phyloP scores from a whole-genome alignment of 176 grass and related monocot species.

The Avena insularis region DNA sequence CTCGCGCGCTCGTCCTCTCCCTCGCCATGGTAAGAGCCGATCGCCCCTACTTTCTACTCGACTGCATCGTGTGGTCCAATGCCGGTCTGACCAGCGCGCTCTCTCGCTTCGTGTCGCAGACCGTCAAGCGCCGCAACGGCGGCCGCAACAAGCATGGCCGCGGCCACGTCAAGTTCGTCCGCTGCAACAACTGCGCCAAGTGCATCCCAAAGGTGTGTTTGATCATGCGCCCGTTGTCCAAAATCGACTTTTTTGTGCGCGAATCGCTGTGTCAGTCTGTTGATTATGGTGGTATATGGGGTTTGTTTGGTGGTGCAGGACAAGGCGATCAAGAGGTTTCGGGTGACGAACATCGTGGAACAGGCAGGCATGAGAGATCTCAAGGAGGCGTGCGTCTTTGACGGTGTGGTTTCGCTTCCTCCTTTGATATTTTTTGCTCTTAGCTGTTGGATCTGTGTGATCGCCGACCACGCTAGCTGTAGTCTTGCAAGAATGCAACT shows the following conservation, averaged over 20 bases:
- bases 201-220: constrained; percentile 64
- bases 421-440: neutral
- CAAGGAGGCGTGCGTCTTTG: constrained; percentile 68
- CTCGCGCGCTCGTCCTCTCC: neutral
- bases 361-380: constrained; percentile 70
- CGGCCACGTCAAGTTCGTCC: constrained; percentile 78
- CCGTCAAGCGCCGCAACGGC: constrained; percentile 75
- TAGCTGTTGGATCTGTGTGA: neutral
- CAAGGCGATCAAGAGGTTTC: constrained; percentile 86
- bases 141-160: constrained; percentile 85
- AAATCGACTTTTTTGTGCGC: neutral
- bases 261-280: neutral
- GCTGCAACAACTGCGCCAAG: constrained; percentile 83
- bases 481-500: neutral
- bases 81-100: neutral
- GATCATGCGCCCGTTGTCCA: neutral
- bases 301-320: constrained; percentile 50
- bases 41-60: neutral
- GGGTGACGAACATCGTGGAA: constrained; percentile 81
- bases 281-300: neutral
- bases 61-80: neutral
- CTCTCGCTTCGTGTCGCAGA: constrained; percentile 22
- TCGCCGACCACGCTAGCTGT: neutral
- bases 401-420: constrained; percentile 35
- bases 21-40: constrained; percentile 3